phyloP scores from a whole-genome alignment of 306 rosid genomes.

The Herpetospermum pedunculosum region DNA sequence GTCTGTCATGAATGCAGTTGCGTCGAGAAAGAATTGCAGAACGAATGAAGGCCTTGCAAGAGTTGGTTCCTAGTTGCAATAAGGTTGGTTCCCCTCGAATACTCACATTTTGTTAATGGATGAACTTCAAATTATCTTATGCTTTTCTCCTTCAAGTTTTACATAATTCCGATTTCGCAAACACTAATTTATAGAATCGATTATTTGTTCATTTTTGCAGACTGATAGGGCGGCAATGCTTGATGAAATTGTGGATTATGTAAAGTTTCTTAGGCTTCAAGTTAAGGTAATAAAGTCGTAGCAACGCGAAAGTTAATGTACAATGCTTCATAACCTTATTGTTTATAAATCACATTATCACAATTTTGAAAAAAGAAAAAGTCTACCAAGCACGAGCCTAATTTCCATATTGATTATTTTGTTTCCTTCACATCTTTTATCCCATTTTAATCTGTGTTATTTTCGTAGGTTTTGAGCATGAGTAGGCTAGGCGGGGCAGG shows the following conservation, averaged over 20 bases:
- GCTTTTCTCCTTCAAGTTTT: background rate
- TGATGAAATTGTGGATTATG: conserved; percentile 94
- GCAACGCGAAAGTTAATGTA: too few relatives aligned
- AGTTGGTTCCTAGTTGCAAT: conserved; percentile 83
- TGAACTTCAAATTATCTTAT: background rate
- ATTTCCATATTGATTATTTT: background rate
- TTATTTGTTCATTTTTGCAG: conserved; percentile 29
- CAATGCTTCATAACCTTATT: too few relatives aligned
- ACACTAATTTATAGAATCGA: background rate
- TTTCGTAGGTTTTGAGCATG: conserved; percentile 74
- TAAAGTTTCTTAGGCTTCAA: conserved; percentile 96
- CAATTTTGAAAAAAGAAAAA: too few relatives aligned
- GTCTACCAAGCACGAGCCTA: background rate
- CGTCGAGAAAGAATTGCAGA: conserved; percentile 99
- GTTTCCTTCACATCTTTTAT: background rate
- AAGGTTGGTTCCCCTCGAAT: conserved; percentile 43
- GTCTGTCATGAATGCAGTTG: conserved; percentile 37
- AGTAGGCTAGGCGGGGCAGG: conserved; percentile 96
- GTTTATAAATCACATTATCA: too few relatives aligned
- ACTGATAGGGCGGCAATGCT: conserved; percentile 95
- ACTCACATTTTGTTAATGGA: background rate
- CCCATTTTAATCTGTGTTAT: background rate
- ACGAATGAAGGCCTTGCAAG: conserved; percentile 98
- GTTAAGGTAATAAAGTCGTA: conserved; percentile 82
- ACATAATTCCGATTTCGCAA: background rate